Evolutionary conservation across 2,329 filamentous ascomycete species (phyloP).

Genomic region (Chrysoporthe cubensis): DNA sequence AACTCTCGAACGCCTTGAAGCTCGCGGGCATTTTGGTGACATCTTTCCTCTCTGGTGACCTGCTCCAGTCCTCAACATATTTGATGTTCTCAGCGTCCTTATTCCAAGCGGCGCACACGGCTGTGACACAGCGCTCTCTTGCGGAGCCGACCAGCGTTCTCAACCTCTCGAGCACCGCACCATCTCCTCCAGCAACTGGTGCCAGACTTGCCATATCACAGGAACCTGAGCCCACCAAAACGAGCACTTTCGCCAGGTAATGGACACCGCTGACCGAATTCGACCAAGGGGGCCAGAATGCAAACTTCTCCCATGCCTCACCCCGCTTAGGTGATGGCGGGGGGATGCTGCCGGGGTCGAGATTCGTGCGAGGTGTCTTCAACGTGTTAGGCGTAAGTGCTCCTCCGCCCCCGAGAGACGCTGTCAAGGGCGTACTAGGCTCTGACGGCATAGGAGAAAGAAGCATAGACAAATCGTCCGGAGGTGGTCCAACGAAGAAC

Average conservation of each 20-base stretch:
- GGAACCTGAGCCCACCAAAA: slow-evolving; percentile 82
- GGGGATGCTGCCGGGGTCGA: slow-evolving; percentile 78
- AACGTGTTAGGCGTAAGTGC: slow-evolving; percentile 58
- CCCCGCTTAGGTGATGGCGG: slow-evolving; percentile 77
- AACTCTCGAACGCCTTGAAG: slow-evolving; percentile 84
- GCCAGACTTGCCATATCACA: slow-evolving; percentile 81
- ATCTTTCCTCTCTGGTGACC: slow-evolving; percentile 79
- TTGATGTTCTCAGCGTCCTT: slow-evolving; percentile 92
- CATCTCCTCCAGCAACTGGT: slow-evolving; percentile 61
- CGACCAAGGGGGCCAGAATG: slow-evolving; percentile 93
- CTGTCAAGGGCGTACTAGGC: slow-evolving; percentile 67
- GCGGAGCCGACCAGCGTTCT: slow-evolving; percentile 75
- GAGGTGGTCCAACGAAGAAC: slow-evolving; percentile 86
- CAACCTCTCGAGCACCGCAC: slow-evolving; percentile 70
- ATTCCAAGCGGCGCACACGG: slow-evolving; percentile 89
- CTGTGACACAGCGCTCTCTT: slow-evolving; percentile 82
- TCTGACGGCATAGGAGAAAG: slow-evolving; percentile 79
- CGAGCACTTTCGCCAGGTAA: slow-evolving; percentile 81
- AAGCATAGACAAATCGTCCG: slow-evolving; percentile 86
- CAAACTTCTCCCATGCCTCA: slow-evolving; percentile 89
- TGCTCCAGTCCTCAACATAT: slow-evolving; percentile 90
- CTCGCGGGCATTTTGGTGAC: slow-evolving; percentile 88
- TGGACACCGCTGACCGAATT: slow-evolving; percentile 92
- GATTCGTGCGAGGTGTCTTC: slow-evolving; percentile 75
- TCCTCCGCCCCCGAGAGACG: slow-evolving; percentile 41